Evolutionary conservation across 495 filamentous ascomycete genomes (phyloP).

Genomic region (Clavariopsis aquatica): DNA sequence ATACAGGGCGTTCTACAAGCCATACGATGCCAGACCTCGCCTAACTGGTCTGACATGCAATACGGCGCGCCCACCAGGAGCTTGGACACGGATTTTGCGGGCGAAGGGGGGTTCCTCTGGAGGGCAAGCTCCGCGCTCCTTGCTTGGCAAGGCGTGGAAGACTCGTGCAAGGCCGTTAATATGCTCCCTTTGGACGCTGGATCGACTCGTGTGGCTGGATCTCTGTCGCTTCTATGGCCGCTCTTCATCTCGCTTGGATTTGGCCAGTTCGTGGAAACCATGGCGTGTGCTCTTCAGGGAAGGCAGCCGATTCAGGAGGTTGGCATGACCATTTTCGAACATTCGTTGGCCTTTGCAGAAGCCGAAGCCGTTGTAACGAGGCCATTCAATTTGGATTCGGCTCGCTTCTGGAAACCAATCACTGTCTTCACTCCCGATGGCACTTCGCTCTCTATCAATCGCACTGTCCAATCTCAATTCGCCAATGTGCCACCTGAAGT

Average conservation of each 20-base stretch:
- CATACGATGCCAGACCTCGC: slow-evolving; percentile 89
- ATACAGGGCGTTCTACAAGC: slow-evolving; percentile 71
- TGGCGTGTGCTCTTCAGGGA: slow-evolving; percentile 89
- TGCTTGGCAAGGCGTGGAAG: slow-evolving; percentile 65
- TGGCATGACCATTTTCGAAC: slow-evolving; percentile 95
- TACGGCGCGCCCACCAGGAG: slow-evolving; percentile 70
- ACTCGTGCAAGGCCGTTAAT: slow-evolving; percentile 68
- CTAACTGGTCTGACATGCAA: slow-evolving; percentile 68
- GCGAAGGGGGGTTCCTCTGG: slow-evolving; percentile 69
- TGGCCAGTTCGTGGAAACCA: slow-evolving; percentile 83
- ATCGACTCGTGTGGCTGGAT: slow-evolving; percentile 59
- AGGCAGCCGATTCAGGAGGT: slow-evolving; percentile 76
- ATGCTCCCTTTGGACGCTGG: slow-evolving; percentile 57
- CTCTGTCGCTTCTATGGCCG: slow-evolving; percentile 82
- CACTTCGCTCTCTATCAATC: slow-evolving; percentile 38
- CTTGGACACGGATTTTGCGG: slow-evolving; percentile 70
- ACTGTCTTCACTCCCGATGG: slow-evolving; percentile 24
- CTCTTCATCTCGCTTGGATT: slow-evolving; percentile 79
- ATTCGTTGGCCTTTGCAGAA: slow-evolving; percentile 94
- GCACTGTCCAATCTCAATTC: slow-evolving; percentile 51
- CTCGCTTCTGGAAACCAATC: slow-evolving; percentile 22
- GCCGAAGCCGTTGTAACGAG: slow-evolving; percentile 82
- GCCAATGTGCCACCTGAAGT: slow-evolving; percentile 88
- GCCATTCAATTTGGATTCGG: slow-evolving; percentile 68
- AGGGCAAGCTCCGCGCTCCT: slow-evolving; percentile 66